phyloP scores from a whole-genome alignment of 768 basidiomycete species.

The Tricholoma terreum region DNA sequence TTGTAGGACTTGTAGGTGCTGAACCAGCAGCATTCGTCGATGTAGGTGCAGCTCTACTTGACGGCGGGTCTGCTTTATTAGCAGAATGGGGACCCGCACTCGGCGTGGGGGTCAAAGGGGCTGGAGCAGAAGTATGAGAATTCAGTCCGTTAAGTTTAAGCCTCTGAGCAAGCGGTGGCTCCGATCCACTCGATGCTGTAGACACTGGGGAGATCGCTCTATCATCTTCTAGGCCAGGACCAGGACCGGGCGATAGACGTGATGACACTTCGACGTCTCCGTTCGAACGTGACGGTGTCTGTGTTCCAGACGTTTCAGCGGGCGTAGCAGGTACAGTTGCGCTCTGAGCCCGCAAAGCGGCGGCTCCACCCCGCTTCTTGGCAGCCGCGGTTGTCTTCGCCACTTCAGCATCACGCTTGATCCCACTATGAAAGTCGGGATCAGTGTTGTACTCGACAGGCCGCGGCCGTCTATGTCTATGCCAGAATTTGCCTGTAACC shows the following conservation, averaged over 20 bases:
- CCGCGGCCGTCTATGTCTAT: constrained; percentile 76
- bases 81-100: constrained; percentile 18
- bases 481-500: constrained; percentile 80
- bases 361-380: constrained; percentile 57
- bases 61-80: constrained; percentile 5
- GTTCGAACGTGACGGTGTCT: constrained; percentile 46
- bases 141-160: constrained; percentile 55
- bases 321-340: constrained; percentile 38
- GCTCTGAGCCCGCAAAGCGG: constrained; percentile 45
- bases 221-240: constrained; percentile 40
- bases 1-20: constrained; percentile 27
- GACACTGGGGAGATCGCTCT: constrained; percentile 70
- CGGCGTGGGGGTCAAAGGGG: constrained; percentile 16
- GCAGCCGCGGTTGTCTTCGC: constrained; percentile 42
- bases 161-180: constrained; percentile 68
- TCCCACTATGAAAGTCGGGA: constrained; percentile 61
- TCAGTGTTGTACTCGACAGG: constrained; percentile 80
- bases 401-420: constrained; percentile 55
- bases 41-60: constrained; percentile 2
- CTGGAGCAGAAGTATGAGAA: constrained; percentile 12
- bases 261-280: constrained; percentile 32
- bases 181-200: constrained; percentile 68
- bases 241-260: constrained; percentile 31
- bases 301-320: constrained; percentile 44
- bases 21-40: constrained; percentile 2